phyloP scores from a whole-genome alignment of 768 basidiomycete species.

The Phylloporus scabripes region DNA sequence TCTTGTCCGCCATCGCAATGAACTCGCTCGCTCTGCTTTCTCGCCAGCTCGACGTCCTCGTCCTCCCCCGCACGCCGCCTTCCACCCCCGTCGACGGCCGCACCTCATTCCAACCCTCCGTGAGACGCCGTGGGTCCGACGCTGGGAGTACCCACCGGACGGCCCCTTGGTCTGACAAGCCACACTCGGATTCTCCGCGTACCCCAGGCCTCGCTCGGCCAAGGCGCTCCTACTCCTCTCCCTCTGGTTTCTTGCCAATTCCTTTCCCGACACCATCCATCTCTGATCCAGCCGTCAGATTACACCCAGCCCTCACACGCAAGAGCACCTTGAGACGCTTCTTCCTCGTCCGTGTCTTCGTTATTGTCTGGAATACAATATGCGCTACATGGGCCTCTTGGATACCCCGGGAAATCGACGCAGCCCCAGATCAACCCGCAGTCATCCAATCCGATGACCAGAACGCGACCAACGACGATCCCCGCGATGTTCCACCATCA shows the following conservation, averaged over 20 bases:
- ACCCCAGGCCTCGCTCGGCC: constrained; percentile 30
- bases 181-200: constrained; percentile 31
- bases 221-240: constrained; percentile 61
- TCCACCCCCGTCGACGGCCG: constrained; percentile 46
- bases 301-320: constrained; percentile 36
- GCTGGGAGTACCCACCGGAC: constrained; percentile 37
- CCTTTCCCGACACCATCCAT: constrained; percentile 28
- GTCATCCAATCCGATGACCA: constrained; percentile 7
- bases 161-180: constrained; percentile 53
- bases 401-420: constrained; percentile 23
- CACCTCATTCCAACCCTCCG: constrained; percentile 21
- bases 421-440: constrained; percentile 7
- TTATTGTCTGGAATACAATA: constrained; percentile 64
- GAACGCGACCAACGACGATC: constrained; percentile 10
- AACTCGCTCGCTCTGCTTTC: constrained; percentile 80
- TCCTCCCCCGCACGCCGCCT: constrained; percentile 53
- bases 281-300: constrained; percentile 31
- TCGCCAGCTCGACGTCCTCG: constrained; percentile 75
- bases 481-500: constrained; percentile 17
- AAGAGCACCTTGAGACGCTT: constrained; percentile 47
- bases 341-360: constrained; percentile 66
- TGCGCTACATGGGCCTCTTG: constrained; percentile 55
- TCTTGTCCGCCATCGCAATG: constrained; percentile 39
- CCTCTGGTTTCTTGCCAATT: constrained; percentile 44
- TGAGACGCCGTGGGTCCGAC: constrained; percentile 26